phyloP scores from a whole-genome alignment of 2,329 filamentous ascomycete genomes.

The Penicillium sp. region DNA sequence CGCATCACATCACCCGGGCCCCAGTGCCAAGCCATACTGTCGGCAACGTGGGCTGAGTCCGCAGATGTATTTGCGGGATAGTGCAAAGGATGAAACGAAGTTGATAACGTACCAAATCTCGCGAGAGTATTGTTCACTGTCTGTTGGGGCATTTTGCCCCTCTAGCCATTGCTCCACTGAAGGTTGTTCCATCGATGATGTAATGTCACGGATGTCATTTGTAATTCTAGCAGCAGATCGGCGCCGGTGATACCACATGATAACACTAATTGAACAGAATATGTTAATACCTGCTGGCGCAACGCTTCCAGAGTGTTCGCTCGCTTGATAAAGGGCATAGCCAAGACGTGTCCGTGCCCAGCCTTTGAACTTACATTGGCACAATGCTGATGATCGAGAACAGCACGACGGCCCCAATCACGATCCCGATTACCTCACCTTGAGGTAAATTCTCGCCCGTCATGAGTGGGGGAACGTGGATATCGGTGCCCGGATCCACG shows the following conservation, averaged over 20 bases:
- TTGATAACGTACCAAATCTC: slow-evolving; percentile 33
- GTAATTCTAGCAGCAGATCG: slow-evolving; percentile 18
- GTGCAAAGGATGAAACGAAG: slow-evolving; percentile 11
- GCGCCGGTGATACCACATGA: slow-evolving; percentile 32
- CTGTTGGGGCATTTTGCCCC: slow-evolving; percentile 25
- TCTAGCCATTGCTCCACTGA: slow-evolving; percentile 36
- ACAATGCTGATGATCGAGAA: slow-evolving; percentile 36
- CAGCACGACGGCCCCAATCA: slow-evolving; percentile 35
- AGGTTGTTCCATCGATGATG: slow-evolving; percentile 18
- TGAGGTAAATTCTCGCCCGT: slow-evolving; percentile 24
- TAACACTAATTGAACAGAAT: slow-evolving; percentile 20
- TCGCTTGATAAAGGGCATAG: slow-evolving; percentile 20
- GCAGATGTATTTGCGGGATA: background rate
- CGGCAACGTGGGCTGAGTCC: slow-evolving; percentile 1
- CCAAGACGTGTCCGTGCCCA: slow-evolving; percentile 19
- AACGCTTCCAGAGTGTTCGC: slow-evolving; percentile 21
- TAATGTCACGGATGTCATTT: slow-evolving; percentile 2
- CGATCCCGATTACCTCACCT: slow-evolving; percentile 34
- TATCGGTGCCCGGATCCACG: slow-evolving; percentile 13
- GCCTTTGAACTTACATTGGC: slow-evolving; percentile 34
- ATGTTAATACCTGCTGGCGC: slow-evolving; percentile 6
- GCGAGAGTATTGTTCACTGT: slow-evolving; percentile 28
- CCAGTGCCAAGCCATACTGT: slow-evolving; percentile 21
- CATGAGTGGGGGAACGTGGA: slow-evolving; percentile 29
- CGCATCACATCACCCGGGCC: slow-evolving; percentile 21